Conservation (phyloP, 805 yeast species). For the Myxozyma vanderwaltii region DNA sequence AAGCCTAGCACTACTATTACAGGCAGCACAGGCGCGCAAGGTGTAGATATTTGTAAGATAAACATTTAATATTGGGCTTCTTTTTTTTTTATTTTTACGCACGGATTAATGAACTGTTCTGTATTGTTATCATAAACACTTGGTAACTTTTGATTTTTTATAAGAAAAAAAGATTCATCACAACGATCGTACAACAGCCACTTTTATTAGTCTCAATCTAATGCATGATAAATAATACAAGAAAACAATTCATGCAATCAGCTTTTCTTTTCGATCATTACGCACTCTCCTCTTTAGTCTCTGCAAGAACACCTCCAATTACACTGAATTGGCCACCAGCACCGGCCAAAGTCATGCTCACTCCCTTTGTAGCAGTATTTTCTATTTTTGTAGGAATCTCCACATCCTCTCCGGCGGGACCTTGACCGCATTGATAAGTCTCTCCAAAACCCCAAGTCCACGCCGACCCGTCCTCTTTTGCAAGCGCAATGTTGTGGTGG, state of each 20-base stretch:
- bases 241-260: too few relatives aligned
- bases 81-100: not conserved
- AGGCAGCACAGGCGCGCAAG: not conserved
- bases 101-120: too few relatives aligned
- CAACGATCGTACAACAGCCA: too few relatives aligned
- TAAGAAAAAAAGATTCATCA: too few relatives aligned
- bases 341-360: constrained; percentile 71
- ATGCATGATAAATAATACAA: too few relatives aligned
- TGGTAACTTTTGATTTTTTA: too few relatives aligned
- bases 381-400: constrained; percentile 84
- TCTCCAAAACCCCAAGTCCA: constrained; percentile 99
- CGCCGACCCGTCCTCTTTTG: constrained; percentile 72
- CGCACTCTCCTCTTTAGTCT: not conserved
- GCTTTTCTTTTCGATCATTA: not conserved
- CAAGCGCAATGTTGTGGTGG: constrained; percentile 87
- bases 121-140: too few relatives aligned
- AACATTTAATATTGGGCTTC: not conserved
- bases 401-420: constrained; percentile 83
- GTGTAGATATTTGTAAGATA: constrained; percentile 4
- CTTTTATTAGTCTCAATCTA: too few relatives aligned
- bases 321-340: constrained; percentile 97
- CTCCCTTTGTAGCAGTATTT: constrained; percentile 88
- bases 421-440: constrained; percentile 94
- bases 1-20: constrained; percentile 10
- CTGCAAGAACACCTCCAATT: constrained; percentile 65